phyloP scores from a whole-genome alignment of 1,284 basidiomycete genomes.

The Moesziomyces globuligerus region DNA sequence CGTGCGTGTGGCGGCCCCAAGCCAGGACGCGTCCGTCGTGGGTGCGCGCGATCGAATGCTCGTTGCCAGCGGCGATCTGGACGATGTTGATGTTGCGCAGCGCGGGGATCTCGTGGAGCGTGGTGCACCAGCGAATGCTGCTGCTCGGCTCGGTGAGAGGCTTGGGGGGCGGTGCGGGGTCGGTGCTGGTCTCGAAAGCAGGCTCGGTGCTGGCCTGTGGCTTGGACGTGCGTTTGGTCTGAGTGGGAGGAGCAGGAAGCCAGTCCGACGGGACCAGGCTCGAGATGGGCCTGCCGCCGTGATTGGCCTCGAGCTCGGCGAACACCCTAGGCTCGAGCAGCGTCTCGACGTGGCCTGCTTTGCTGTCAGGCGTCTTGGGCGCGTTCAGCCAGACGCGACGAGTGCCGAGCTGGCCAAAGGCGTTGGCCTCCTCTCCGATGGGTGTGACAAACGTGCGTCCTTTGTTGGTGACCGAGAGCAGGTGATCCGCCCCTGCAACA shows the following conservation, averaged over 20 bases:
- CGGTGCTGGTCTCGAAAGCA: slow-evolving; percentile 42
- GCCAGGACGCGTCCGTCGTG: slow-evolving; percentile 78
- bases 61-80: slow-evolving; percentile 79
- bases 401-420: slow-evolving; percentile 82
- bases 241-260: slow-evolving; percentile 65
- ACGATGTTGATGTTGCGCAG: slow-evolving; percentile 75
- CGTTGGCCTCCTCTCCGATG: slow-evolving; percentile 80
- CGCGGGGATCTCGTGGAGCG: slow-evolving; percentile 82
- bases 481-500: slow-evolving; percentile 76
- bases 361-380: slow-evolving; percentile 70
- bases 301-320: slow-evolving; percentile 58
- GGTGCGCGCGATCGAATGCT: slow-evolving; percentile 75
- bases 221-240: slow-evolving; percentile 25
- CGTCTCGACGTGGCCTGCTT: slow-evolving; percentile 69
- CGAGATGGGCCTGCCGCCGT: slow-evolving; percentile 66
- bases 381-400: slow-evolving; percentile 68
- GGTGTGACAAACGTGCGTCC: slow-evolving; percentile 86
- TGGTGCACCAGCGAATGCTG: slow-evolving; percentile 76
- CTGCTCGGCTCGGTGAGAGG: slow-evolving; percentile 66
- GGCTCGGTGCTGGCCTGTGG: slow-evolving; percentile 16
- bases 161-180: slow-evolving; percentile 30
- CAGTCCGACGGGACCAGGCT: slow-evolving; percentile 48
- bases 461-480: slow-evolving; percentile 83
- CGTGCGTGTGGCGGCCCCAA: slow-evolving; percentile 68
- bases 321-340: slow-evolving; percentile 56